Conservation (phyloP, 1,284 basidiomycete genomes). For the Irpex lacteus region DNA sequence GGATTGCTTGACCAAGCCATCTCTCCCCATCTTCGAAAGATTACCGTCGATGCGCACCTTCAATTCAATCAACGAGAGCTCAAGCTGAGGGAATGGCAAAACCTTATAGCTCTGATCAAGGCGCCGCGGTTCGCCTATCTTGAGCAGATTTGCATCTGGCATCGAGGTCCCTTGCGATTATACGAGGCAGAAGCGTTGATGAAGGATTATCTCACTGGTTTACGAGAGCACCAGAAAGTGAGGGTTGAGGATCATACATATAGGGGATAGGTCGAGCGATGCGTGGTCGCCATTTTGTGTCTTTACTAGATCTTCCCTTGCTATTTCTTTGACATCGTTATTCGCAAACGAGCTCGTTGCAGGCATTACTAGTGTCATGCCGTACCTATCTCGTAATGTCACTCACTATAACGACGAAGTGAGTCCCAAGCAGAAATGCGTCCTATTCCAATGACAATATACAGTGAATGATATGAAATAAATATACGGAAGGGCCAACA, state of each 20-base stretch:
- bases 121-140: background rate
- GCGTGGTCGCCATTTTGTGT: background rate
- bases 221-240: background rate
- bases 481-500: too few relatives aligned
- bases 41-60: background rate
- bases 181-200: background rate
- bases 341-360: too few relatives aligned
- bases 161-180: background rate
- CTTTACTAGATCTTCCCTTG: background rate
- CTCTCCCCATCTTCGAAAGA: background rate
- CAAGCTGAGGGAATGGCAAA: background rate
- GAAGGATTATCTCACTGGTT: background rate
- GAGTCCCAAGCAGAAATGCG: too few relatives aligned
- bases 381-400: too few relatives aligned
- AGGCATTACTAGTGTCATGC: too few relatives aligned
- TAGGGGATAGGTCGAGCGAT: background rate
- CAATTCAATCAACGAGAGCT: background rate
- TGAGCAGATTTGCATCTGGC: background rate
- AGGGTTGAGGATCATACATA: background rate
- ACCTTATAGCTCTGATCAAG: background rate
- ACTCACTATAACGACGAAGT: too few relatives aligned
- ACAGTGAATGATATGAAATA: too few relatives aligned
- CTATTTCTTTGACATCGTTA: too few relatives aligned
- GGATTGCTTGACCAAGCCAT: background rate
- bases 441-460: too few relatives aligned